These are phyloP conservation scores for Didymella sp. DNA, from an alignment of 2,329 filamentous ascomycete species.

Conservation along the genomic window DNA sequence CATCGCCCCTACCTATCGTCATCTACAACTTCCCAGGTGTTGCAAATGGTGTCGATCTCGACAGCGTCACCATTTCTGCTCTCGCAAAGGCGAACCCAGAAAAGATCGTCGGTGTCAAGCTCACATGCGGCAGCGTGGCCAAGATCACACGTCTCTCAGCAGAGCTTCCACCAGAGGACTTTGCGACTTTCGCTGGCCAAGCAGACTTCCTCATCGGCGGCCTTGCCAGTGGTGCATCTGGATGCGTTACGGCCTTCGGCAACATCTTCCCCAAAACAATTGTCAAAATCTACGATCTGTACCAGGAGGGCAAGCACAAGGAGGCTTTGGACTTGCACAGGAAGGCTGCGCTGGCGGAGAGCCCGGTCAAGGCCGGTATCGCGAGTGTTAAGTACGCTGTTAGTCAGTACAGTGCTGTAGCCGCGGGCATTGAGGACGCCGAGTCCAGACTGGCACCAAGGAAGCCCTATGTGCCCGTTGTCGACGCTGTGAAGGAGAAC, in stretches of 20 bases:
- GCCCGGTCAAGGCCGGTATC: conserved; percentile 70
- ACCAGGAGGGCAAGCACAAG: conserved; percentile 61
- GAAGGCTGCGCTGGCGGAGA: conserved; percentile 69
- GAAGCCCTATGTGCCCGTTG: conserved; percentile 39
- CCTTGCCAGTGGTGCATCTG: conserved; percentile 60
- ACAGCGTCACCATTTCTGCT: conserved; percentile 68
- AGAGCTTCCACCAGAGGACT: conserved; percentile 59
- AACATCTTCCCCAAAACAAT: conserved; percentile 65
- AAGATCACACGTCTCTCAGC: conserved; percentile 71
- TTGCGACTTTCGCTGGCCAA: conserved; percentile 75
- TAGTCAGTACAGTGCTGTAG: conserved; percentile 66
- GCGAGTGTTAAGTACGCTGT: conserved; percentile 73
- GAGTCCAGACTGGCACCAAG: conserved; percentile 40
- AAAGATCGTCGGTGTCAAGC: conserved; percentile 74
- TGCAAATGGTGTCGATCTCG: conserved; percentile 70
- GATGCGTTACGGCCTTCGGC: conserved; percentile 65
- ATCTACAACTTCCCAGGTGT: conserved; percentile 78
- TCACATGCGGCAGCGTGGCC: conserved; percentile 76
- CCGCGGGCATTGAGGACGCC: conserved; percentile 55
- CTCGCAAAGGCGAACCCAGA: conserved; percentile 60
- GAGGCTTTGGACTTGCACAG: conserved; percentile 68
- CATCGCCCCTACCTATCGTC: conserved; percentile 67
- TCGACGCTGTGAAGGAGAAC: conserved; percentile 33
- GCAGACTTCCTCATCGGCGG: conserved; percentile 71
- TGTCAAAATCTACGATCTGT: conserved; percentile 67